phyloP scores from a whole-genome alignment of 2,329 filamentous ascomycete genomes.

The Exophiala sp. region DNA sequence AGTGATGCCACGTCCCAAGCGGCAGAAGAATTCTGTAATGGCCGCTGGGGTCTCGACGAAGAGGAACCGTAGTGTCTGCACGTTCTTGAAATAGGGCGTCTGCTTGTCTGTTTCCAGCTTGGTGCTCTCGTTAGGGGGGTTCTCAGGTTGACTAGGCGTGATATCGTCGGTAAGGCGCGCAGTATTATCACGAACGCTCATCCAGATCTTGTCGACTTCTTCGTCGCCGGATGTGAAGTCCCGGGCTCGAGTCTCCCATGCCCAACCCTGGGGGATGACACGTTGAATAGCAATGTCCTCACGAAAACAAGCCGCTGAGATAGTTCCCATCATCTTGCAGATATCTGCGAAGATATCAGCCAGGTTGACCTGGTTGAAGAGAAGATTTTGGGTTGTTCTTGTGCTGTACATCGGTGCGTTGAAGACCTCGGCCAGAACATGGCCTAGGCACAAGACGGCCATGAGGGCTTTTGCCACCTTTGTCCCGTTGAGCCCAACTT shows the following conservation, averaged over 20 bases:
- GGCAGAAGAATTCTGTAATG: constrained; percentile 82
- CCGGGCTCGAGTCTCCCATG: constrained; percentile 44
- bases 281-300: constrained; percentile 77
- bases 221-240: constrained; percentile 36
- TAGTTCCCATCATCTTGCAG: constrained; percentile 68
- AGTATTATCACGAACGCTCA: constrained; percentile 23
- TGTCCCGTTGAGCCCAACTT: constrained; percentile 61
- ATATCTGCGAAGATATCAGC: constrained; percentile 78
- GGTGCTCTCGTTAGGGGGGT: constrained; percentile 20
- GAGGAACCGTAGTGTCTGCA: constrained; percentile 69
- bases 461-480: constrained; percentile 73
- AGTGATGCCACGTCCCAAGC: constrained; percentile 75
- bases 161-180: neutral
- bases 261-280: constrained; percentile 63
- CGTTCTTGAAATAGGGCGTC: constrained; percentile 64
- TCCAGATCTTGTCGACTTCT: constrained; percentile 39
- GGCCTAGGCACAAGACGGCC: constrained; percentile 70
- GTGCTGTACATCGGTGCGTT: constrained; percentile 61
- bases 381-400: constrained; percentile 58
- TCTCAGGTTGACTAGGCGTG: constrained; percentile 9
- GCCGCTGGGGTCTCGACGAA: constrained; percentile 74
- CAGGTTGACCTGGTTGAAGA: constrained; percentile 74
- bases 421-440: constrained; percentile 71
- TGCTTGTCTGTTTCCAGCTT: constrained; percentile 34
- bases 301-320: constrained; percentile 76